Percentiles rank a stretch among this genome's conserved stretches.
Conservation (phyloP, 2,329 filamentous ascomycete genomes). For the Phaeosphaeriaceae sp. region DNA sequence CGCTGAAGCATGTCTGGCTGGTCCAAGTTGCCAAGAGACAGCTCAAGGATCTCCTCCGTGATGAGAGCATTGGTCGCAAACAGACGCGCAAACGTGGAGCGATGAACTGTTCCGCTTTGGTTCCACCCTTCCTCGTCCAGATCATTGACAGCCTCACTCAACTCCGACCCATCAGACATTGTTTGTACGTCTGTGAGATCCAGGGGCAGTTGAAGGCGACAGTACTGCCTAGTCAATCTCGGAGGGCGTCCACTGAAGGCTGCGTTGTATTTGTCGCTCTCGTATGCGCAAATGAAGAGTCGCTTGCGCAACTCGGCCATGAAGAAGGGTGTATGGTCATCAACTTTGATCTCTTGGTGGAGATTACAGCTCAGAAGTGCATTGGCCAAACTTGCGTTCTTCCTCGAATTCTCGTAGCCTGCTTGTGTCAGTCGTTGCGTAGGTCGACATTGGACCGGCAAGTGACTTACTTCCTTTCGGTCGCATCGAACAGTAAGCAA, state of each 20-base stretch:
- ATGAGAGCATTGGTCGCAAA: constrained; percentile 59
- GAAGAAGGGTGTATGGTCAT: constrained; percentile 46
- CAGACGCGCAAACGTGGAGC: constrained; percentile 57
- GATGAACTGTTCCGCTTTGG: constrained; percentile 52
- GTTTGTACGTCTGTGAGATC: constrained; percentile 62
- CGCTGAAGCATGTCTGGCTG: constrained; percentile 50
- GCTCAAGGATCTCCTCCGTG: constrained; percentile 67
- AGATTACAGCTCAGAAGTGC: constrained; percentile 48
- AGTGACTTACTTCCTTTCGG: constrained; percentile 37
- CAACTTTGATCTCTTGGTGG: constrained; percentile 43
- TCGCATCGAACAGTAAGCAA: constrained; percentile 34
- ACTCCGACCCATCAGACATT: constrained; percentile 53
- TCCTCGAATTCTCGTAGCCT: constrained; percentile 43
- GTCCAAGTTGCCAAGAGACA: constrained; percentile 56
- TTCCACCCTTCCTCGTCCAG: constrained; percentile 65
- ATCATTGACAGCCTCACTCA: constrained; percentile 48
- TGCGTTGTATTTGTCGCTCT: constrained; percentile 59
- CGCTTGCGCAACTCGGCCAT: constrained; percentile 45
- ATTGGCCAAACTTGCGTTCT: constrained; percentile 37
- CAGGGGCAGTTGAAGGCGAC: constrained; percentile 61
- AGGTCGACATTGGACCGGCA: neutral
- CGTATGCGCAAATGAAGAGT: constrained; percentile 40
- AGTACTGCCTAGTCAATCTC: constrained; percentile 61
- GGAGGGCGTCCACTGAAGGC: constrained; percentile 66
- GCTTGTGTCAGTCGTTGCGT: neutral